Evolutionary conservation across 805 yeast genomes (phyloP).

Genomic region (Torulaspora quercuum): DNA sequence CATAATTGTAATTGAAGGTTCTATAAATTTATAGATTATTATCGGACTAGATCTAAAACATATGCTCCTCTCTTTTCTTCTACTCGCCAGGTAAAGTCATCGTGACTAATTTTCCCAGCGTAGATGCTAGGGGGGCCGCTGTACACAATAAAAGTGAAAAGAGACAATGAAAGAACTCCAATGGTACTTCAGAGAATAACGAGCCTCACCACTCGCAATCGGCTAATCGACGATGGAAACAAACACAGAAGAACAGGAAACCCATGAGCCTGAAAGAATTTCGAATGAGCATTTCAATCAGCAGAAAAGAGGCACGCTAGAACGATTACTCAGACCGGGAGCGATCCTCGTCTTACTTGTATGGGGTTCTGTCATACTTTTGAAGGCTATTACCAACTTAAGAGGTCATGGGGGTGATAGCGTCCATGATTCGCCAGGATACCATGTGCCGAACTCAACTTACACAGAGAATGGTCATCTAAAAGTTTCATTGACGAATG

Average conservation of each 20-base stretch:
- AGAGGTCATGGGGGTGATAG: background rate
- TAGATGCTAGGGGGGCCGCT: too few species aligned
- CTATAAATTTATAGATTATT: constrained; percentile 12
- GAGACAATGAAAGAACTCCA: background rate
- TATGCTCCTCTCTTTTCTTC: too few species aligned
- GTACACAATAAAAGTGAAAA: background rate
- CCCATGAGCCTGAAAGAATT: constrained; percentile 18
- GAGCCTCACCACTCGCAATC: background rate
- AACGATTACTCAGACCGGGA: constrained; percentile 18
- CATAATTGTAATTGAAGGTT: constrained; percentile 39
- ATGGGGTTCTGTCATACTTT: constrained; percentile 28
- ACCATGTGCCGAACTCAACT: constrained; percentile 16
- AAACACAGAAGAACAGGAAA: background rate
- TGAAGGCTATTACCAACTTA: constrained; percentile 13
- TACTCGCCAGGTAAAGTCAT: too few species aligned
- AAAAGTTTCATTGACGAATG: constrained; percentile 41
- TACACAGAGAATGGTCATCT: constrained; percentile 23
- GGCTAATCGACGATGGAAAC: constrained; percentile 4
- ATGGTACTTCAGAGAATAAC: too few species aligned
- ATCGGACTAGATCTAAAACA: too few species aligned
- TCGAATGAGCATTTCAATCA: constrained; percentile 15
- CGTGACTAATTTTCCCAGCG: too few species aligned
- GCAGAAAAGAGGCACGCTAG: constrained; percentile 9
- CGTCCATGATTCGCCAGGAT: constrained; percentile 6
- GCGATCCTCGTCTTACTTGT: constrained; percentile 18